Percentiles rank a stretch among this genome's conserved stretches.
Conservation (phyloP, 352 stramenopile species). For the Globisporangium takayamanum region DNA sequence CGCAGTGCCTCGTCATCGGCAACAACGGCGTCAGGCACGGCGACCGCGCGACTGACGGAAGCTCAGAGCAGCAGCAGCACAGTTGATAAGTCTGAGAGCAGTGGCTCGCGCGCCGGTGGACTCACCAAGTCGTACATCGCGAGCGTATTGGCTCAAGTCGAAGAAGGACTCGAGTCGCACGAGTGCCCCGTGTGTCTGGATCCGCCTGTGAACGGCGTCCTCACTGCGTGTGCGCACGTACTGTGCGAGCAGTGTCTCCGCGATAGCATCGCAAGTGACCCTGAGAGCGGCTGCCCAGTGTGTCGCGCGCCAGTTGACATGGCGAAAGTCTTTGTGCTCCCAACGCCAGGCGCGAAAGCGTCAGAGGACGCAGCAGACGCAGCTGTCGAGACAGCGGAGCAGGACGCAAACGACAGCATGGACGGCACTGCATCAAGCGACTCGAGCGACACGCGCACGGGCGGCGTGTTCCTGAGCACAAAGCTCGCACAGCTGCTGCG, state of each 20-base stretch:
- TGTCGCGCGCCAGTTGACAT: conserved; percentile 63
- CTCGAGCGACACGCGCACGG: not conserved
- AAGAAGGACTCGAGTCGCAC: conserved; percentile 67
- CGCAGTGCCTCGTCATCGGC: conserved; percentile 4
- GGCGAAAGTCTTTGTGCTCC: conserved; percentile 49
- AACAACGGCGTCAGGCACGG: not conserved
- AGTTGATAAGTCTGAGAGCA: not conserved
- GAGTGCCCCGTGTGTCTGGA: conserved; percentile 87
- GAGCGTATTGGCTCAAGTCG: conserved; percentile 70
- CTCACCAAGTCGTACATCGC: conserved; percentile 56
- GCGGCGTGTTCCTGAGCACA: conserved; percentile 45
- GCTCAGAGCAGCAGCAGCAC: not conserved
- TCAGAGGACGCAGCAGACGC: conserved; percentile 3
- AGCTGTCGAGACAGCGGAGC: not conserved
- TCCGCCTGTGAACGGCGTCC: conserved; percentile 48
- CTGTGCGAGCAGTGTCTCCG: conserved; percentile 76
- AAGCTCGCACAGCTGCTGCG: conserved; percentile 64
- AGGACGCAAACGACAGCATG: not conserved
- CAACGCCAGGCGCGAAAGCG: conserved; percentile 15
- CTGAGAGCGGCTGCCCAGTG: conserved; percentile 65
- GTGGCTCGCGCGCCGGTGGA: conserved; percentile 7
- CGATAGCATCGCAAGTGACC: conserved; percentile 49
- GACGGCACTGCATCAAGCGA: no score
- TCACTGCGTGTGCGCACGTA: conserved; percentile 83
- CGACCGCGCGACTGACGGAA: not conserved